Conservation (phyloP, 2,329 filamentous ascomycete species). For the Myriosclerotinia duriaeana region DNA sequence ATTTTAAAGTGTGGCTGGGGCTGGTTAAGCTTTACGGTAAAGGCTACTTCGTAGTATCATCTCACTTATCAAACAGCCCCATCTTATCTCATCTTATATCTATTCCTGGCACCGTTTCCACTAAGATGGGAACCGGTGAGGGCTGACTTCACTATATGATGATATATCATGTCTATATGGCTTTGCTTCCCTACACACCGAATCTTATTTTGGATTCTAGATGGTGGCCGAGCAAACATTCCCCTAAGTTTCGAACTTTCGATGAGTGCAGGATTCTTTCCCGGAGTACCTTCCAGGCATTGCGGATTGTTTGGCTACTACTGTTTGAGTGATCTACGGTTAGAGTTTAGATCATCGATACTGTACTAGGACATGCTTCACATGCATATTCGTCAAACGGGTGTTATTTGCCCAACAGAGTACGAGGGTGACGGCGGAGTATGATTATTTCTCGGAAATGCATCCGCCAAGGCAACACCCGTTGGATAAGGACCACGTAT, state of each 20-base stretch:
- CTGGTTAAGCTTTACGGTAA: not conserved
- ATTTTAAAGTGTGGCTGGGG: constrained; percentile 19
- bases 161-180: not conserved
- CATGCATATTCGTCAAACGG: constrained; percentile 1
- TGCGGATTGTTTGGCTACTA: not conserved
- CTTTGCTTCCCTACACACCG: not conserved
- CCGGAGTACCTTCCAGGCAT: not conserved
- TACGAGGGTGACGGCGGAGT: not conserved
- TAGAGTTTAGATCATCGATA: not conserved
- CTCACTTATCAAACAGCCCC: not conserved
- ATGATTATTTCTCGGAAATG: not conserved
- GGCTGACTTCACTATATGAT: not conserved
- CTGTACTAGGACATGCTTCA: not conserved
- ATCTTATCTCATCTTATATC: not conserved
- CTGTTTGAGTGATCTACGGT: not conserved
- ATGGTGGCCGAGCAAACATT: not conserved
- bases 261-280: not conserved
- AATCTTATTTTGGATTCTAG: not conserved
- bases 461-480: not conserved
- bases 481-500: not conserved
- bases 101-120: not conserved
- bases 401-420: not conserved
- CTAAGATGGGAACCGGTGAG: not conserved
- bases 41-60: not conserved
- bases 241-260: not conserved